phyloP scores from a whole-genome alignment of 805 yeast species.

The Komagataella populi region DNA sequence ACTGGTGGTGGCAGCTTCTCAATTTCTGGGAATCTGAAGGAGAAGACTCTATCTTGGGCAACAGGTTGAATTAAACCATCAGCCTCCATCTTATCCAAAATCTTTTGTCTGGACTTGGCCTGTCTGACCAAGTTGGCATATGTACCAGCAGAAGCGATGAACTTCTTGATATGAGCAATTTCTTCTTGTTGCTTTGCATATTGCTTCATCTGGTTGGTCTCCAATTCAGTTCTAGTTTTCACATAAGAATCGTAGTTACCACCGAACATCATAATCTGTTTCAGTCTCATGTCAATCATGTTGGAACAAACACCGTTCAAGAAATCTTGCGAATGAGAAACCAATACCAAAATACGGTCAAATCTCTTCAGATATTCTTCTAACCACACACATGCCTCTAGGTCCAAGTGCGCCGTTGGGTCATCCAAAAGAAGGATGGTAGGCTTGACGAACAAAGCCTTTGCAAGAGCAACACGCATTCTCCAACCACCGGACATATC shows the following conservation, averaged over 20 bases:
- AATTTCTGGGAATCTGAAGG: conserved; percentile 88
- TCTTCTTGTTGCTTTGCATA: conserved; percentile 97
- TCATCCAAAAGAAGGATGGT: conserved; percentile 89
- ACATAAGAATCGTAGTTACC: conserved; percentile 97
- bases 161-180: conserved; percentile 94
- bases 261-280: conserved; percentile 68
- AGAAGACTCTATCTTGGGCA: conserved; percentile 82
- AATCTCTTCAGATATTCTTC: conserved; percentile 94
- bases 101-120: conserved; percentile 98
- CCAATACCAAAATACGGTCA: conserved; percentile 86
- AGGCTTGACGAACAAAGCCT: conserved; percentile 96
- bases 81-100: conserved; percentile 99
- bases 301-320: conserved; percentile 95
- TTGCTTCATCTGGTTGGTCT: conserved; percentile 96
- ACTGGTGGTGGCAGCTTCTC: conserved; percentile 99
- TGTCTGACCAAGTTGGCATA: conserved; percentile 97
- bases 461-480: conserved; percentile 98
- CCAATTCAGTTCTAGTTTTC: conserved; percentile 88
- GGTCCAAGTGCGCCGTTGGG: conserved; percentile 98
- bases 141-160: conserved; percentile 99
- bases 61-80: conserved; percentile 94
- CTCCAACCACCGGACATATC: conserved; percentile 99
- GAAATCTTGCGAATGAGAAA: conserved; percentile 99
- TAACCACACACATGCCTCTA: conserved; percentile 99
- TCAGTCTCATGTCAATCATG: conserved; percentile 94